These are phyloP conservation scores for Fusarium ambrosium DNA, from an alignment of 2,329 filamentous ascomycete genomes.

Conservation along the genomic window DNA sequence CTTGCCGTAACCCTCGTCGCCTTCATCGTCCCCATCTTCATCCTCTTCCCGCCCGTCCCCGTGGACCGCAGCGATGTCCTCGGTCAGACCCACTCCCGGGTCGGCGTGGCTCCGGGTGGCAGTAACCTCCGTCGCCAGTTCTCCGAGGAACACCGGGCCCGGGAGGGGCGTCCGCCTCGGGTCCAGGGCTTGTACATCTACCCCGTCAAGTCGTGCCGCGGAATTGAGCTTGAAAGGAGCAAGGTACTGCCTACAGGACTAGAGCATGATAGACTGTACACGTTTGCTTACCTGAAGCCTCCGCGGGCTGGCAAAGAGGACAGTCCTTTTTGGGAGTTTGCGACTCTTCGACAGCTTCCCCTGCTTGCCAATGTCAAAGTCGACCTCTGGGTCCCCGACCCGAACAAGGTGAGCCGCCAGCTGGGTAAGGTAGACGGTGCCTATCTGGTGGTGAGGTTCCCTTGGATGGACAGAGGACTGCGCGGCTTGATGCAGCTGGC, in stretches of 20 bases:
- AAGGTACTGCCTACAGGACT: constrained; percentile 78
- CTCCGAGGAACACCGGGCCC: constrained; percentile 38
- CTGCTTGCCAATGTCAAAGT: constrained; percentile 77
- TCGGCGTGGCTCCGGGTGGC: constrained; percentile 57
- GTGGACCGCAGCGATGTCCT: constrained; percentile 67
- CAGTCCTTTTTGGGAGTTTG: constrained; percentile 73
- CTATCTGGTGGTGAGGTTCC: constrained; percentile 77
- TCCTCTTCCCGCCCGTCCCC: constrained; percentile 68
- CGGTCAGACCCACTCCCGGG: constrained; percentile 65
- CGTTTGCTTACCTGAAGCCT: constrained; percentile 74
- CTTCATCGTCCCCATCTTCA: constrained; percentile 67
- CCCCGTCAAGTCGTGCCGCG: constrained; percentile 85
- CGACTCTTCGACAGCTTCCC: constrained; percentile 78
- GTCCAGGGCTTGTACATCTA: constrained; percentile 81
- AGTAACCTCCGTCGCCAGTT: constrained; percentile 54
- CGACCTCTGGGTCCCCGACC: constrained; percentile 78
- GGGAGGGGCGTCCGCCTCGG: constrained; percentile 37
- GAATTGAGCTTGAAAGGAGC: constrained; percentile 77
- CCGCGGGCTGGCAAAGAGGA: constrained; percentile 50
- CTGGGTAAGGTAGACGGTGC: constrained; percentile 66
- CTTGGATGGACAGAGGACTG: constrained; percentile 67
- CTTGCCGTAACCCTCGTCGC: constrained; percentile 61
- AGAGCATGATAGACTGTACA: constrained; percentile 85
- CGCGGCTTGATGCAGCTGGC: constrained; percentile 60
- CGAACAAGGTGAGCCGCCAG: constrained; percentile 64